Evolutionary conservation across 257 asterid species (phyloP), one percentile per base, ranked within the genome.

Genomic region (Paulownia fortunei): DNA sequence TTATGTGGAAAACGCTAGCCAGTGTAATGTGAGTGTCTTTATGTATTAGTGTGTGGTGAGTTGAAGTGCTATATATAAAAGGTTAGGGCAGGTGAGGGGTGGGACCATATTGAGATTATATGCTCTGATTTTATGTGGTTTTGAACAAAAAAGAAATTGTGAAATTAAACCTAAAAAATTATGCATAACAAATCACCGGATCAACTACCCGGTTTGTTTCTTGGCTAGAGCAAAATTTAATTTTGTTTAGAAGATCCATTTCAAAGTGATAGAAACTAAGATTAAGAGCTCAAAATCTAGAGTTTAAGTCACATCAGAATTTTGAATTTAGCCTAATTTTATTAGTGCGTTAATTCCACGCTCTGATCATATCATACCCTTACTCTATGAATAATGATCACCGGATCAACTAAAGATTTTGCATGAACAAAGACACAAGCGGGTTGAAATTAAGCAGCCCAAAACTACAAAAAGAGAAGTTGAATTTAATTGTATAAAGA

Each of bases 1-100:
- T 37, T 21, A 21, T 10, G 79, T 42, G 69, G 76, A 68, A 10
- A 37, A 37, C 21, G 9, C 27, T 54, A 26, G 73, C 52, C 37
- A 52, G 47, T 6, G 52, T 13, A n/a, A 12, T 51, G 54, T 36
- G 69, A 8, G 4, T 18, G 0, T 21, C n/a, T 32, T 49, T 47
- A 32, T 34, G 19, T 59, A 26, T 12, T 3, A 2, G 5, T 6
- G 46, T 46, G 79, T 61, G 56, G 76, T 3, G 61, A 78, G 72
- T 80, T 65, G 34, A 49, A 58, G 63, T 18, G 69, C 76, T 82
- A 73, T 83, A 42, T 86, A 82, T 81, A 79, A 59, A 23, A 82
- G 47, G 41, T 70, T 79, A 54, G 69, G 54, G 73, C 60, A 49
- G 77, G 71, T 68, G 59, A 49, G 62, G n/a, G 30, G 24, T 42